Conservation (phyloP, 768 basidiomycete species). For the Pleurotus djamor region DNA sequence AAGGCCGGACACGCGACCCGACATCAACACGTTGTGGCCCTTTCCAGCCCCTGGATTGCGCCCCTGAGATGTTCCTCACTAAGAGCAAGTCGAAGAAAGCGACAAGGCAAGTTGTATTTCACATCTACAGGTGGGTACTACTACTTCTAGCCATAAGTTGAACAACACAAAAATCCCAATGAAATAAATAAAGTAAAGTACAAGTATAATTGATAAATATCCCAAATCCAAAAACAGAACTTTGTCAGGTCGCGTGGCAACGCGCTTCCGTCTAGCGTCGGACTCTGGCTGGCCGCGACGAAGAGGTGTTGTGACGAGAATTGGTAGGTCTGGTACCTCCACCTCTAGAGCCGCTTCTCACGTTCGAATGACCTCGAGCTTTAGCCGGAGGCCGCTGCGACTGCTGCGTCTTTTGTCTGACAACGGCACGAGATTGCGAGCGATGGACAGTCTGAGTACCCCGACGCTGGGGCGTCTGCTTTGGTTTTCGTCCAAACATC, state of each 20-base stretch:
- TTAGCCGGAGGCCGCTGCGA: background rate
- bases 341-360: slow-evolving; percentile 1
- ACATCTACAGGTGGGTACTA: background rate
- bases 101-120: background rate
- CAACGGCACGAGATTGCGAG: slow-evolving; percentile 4
- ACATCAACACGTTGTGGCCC: background rate
- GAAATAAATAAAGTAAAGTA: background rate
- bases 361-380: background rate
- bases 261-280: background rate
- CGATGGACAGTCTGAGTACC: background rate
- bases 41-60: background rate
- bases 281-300: slow-evolving; percentile 4
- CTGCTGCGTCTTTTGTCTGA: slow-evolving; percentile 1
- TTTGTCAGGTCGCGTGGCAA: background rate
- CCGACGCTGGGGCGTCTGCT: background rate
- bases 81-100: no score
- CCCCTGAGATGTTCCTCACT: background rate
- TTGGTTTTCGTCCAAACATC: slow-evolving; percentile 8
- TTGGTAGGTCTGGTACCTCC: background rate
- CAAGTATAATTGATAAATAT: background rate
- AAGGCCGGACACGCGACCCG: background rate
- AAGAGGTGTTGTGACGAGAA: slow-evolving; percentile 1
- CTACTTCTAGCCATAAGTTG: background rate
- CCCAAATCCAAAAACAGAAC: background rate
- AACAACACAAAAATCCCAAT: background rate